Evolutionary conservation across 441 rosid genomes (phyloP).

Genomic region (Eugenia klotzschiana): DNA sequence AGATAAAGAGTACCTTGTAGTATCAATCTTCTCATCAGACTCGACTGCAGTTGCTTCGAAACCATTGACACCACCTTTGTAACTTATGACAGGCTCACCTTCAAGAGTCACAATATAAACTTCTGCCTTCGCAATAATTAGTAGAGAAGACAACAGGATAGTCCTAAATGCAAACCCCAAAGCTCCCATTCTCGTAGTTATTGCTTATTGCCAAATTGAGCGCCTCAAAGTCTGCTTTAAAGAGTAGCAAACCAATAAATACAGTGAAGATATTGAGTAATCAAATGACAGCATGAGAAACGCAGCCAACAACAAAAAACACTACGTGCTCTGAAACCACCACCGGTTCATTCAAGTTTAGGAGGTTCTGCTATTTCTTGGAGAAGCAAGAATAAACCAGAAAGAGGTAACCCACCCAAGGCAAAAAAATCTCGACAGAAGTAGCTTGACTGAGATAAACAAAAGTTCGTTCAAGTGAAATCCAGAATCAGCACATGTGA

Average conservation of each 20-base stretch:
- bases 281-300: not conserved
- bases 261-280: not conserved
- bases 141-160: conserved; percentile 18
- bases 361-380: not conserved
- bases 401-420: not conserved
- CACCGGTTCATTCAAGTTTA: not conserved
- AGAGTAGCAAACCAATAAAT: not conserved
- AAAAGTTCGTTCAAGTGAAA: not conserved
- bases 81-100: conserved; percentile 85
- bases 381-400: not conserved
- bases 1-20: conserved; percentile 37
- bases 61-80: conserved; percentile 75
- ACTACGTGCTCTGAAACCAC: not conserved
- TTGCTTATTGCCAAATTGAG: not conserved
- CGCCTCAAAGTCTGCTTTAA: not conserved
- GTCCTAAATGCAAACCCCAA: conserved; percentile 1
- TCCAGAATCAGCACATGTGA: not conserved
- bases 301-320: not conserved
- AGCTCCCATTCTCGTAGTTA: not conserved
- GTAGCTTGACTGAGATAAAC: not conserved
- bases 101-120: conserved; percentile 75
- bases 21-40: conserved; percentile 66
- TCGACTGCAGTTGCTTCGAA: conserved; percentile 81
- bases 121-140: conserved; percentile 43
- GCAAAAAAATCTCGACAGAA: not conserved